phyloP scores from a whole-genome alignment of 108 stramenopile genomes.

The Cyclotella kingstonii region DNA sequence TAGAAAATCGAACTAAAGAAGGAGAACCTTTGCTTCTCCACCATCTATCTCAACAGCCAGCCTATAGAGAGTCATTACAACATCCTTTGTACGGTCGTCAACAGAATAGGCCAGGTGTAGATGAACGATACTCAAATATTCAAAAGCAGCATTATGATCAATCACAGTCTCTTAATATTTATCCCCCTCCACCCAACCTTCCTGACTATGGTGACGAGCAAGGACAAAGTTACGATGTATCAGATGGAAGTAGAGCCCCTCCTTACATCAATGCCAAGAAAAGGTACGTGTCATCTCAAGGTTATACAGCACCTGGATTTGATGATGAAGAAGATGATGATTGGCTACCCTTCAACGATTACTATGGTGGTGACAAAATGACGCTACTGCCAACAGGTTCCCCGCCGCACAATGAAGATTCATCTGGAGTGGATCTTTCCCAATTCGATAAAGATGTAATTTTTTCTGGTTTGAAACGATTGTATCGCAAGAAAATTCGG shows the following conservation, averaged over 20 bases:
- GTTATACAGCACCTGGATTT: constrained; percentile 4
- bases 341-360: constrained; percentile 8
- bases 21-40: too few relatives aligned
- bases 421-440: constrained; percentile 54
- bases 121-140: not conserved
- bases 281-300: constrained; percentile 2
- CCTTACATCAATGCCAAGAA: constrained; percentile 8
- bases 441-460: constrained; percentile 85
- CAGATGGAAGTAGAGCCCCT: constrained; percentile 2
- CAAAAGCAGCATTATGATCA: constrained; percentile 18
- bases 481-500: constrained; percentile 85
- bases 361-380: constrained; percentile 2
- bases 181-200: constrained; percentile 31
- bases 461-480: constrained; percentile 67
- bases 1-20: too few relatives aligned
- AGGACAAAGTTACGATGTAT: too few relatives aligned
- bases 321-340: constrained; percentile 28
- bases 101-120: not conserved
- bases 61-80: too few relatives aligned
- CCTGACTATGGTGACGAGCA: constrained; percentile 13
- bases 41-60: too few relatives aligned
- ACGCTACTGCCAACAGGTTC: constrained; percentile 1
- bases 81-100: too few relatives aligned
- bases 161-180: constrained; percentile 3
- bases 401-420: not conserved